Evolutionary conservation across 345 rosid species (phyloP).

Genomic region (Lumnitzera littorea): DNA sequence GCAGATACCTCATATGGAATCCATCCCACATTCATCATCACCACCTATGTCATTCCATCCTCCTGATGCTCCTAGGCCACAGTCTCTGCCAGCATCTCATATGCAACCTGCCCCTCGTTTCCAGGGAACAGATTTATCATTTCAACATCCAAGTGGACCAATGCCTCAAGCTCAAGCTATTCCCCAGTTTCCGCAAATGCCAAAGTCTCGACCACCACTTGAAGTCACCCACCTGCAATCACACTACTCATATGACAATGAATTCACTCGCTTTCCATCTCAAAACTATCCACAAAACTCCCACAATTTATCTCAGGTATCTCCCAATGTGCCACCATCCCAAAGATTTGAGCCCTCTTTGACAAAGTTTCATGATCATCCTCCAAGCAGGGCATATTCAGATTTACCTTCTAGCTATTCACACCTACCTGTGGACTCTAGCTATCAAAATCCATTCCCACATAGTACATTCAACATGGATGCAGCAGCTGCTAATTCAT

Average conservation of each 20-base stretch:
- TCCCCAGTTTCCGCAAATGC: conserved; percentile 10
- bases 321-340: not conserved
- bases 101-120: conserved; percentile 15
- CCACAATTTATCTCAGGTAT: not conserved
- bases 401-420: conserved; percentile 15
- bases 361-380: conserved; percentile 20
- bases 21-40: not conserved
- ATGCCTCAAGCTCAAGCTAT: not conserved
- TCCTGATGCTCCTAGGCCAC: not conserved
- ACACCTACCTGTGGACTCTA: conserved; percentile 6
- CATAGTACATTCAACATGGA: conserved; percentile 10
- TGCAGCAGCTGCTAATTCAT: conserved; percentile 8
- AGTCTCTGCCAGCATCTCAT: not conserved
- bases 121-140: too few relatives aligned
- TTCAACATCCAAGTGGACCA: too few relatives aligned
- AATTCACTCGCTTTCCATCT: conserved; percentile 7
- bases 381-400: conserved; percentile 13
- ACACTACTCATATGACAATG: conserved; percentile 11
- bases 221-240: conserved; percentile 10
- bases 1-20: not conserved
- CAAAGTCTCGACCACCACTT: conserved; percentile 19
- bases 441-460: conserved; percentile 7
- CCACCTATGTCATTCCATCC: not conserved
- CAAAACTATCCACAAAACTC: not conserved
- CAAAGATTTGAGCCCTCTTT: conserved; percentile 3